These are phyloP conservation scores for Tausonia pullulans DNA, from an alignment of 1,284 basidiomycete genomes.

Conservation along the genomic window DNA sequence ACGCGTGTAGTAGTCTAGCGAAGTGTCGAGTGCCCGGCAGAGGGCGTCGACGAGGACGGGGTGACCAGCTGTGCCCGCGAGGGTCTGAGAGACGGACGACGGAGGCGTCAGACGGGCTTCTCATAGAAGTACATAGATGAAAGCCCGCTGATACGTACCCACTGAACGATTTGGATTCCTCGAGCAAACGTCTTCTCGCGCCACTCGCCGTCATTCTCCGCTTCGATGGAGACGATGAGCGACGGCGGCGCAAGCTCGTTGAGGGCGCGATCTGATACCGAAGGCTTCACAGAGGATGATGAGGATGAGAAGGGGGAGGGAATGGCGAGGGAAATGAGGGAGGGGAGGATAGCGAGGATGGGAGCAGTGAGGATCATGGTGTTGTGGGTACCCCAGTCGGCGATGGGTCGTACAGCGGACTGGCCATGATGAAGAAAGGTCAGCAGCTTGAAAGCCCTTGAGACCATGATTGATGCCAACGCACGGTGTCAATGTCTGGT, in stretches of 20 bases:
- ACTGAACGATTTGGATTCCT: slow-evolving; percentile 24
- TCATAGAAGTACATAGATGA: too few species aligned
- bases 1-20: neutral
- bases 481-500: neutral
- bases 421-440: neutral
- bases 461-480: neutral
- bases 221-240: slow-evolving; percentile 19
- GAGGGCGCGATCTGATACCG: neutral
- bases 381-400: slow-evolving; percentile 7
- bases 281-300: slow-evolving; percentile 16
- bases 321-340: slow-evolving; percentile 12
- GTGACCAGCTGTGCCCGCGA: slow-evolving; percentile 26
- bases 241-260: slow-evolving; percentile 4
- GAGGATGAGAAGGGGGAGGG: slow-evolving; percentile 20
- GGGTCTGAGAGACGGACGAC: slow-evolving; percentile 12
- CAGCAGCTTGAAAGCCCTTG: neutral
- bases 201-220: slow-evolving; percentile 18
- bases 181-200: slow-evolving; percentile 6
- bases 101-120: too few species aligned
- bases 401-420: slow-evolving; percentile 4
- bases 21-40: slow-evolving; percentile 8
- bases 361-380: neutral
- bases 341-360: neutral
- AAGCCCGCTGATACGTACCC: neutral
- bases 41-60: slow-evolving; percentile 26